Evolutionary conservation across 1,284 basidiomycete genomes (phyloP).

Genomic region (Boletellus deceptivus): DNA sequence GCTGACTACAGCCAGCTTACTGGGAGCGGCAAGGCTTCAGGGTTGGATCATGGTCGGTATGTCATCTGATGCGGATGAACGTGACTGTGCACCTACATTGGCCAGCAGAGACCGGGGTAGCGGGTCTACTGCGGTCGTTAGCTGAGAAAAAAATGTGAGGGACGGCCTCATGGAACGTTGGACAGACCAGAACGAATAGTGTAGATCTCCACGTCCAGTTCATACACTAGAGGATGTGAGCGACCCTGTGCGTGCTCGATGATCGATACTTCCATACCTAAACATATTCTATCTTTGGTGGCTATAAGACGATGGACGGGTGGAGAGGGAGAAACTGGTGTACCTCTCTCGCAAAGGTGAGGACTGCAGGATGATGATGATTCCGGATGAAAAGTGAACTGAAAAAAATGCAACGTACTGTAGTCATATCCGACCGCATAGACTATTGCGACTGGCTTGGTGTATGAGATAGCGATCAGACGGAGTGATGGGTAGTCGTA

Average conservation of each 20-base stretch:
- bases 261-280: not conserved
- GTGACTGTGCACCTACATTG: not conserved
- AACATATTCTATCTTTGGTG: not conserved
- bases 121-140: not conserved
- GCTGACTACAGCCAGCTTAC: not conserved
- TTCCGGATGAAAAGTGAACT: not conserved
- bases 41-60: not conserved
- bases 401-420: not conserved
- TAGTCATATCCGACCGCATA: not conserved
- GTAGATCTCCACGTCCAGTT: not conserved
- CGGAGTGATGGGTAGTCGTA: not conserved
- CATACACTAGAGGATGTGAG: not conserved
- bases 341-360: not conserved
- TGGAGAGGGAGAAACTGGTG: not conserved
- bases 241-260: not conserved
- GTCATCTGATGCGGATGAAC: not conserved
- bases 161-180: not conserved
- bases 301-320: too few species aligned
- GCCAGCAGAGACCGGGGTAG: not conserved
- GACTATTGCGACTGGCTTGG: not conserved
- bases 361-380: not conserved
- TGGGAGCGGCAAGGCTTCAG: not conserved
- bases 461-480: not conserved
- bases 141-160: not conserved
- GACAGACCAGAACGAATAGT: not conserved